Conservation (phyloP, 495 filamentous ascomycete genomes). For the Hypoxylon crocopeplum region DNA sequence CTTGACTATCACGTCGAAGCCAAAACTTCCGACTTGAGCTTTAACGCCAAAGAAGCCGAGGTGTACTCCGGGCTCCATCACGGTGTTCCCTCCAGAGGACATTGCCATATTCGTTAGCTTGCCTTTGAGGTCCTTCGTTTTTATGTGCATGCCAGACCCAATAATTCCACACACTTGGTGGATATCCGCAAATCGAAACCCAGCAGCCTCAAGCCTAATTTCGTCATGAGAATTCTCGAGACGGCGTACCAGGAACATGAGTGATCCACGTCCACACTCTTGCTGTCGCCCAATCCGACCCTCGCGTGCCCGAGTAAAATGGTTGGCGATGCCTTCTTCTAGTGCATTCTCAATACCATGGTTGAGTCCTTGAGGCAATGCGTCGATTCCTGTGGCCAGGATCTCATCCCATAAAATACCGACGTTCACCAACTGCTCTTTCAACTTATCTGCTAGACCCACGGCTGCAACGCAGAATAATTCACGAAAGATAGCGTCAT, state of each 20-base stretch:
- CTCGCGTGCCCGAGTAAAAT: slow-evolving; percentile 10
- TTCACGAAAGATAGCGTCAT: slow-evolving; percentile 82
- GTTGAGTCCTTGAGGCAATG: slow-evolving; percentile 6
- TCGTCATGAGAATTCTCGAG: slow-evolving; percentile 62
- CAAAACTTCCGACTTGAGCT: slow-evolving; percentile 65
- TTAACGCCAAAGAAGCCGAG: slow-evolving; percentile 78
- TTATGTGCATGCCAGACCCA: slow-evolving; percentile 74
- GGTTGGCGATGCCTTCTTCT: slow-evolving; percentile 19
- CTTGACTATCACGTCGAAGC: slow-evolving; percentile 78
- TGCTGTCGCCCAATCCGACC: slow-evolving; percentile 28
- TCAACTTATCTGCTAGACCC: slow-evolving; percentile 70
- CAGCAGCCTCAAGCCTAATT: slow-evolving; percentile 68
- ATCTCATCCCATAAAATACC: slow-evolving; percentile 84
- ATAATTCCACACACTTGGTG: slow-evolving; percentile 73
- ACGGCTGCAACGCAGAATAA: slow-evolving; percentile 83
- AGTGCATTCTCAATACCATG: slow-evolving; percentile 1
- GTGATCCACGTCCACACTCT: slow-evolving; percentile 68
- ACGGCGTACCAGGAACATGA: slow-evolving; percentile 80
- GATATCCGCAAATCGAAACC: slow-evolving; percentile 76
- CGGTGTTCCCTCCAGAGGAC: slow-evolving; percentile 58
- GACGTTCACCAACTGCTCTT: slow-evolving; percentile 65
- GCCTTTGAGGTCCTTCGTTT: slow-evolving; percentile 56
- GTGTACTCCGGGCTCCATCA: slow-evolving; percentile 72
- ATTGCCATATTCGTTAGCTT: slow-evolving; percentile 68
- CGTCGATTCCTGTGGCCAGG: slow-evolving; percentile 62